Conservation (phyloP, 2,329 filamentous ascomycete genomes). For the Trichophyton simii region DNA sequence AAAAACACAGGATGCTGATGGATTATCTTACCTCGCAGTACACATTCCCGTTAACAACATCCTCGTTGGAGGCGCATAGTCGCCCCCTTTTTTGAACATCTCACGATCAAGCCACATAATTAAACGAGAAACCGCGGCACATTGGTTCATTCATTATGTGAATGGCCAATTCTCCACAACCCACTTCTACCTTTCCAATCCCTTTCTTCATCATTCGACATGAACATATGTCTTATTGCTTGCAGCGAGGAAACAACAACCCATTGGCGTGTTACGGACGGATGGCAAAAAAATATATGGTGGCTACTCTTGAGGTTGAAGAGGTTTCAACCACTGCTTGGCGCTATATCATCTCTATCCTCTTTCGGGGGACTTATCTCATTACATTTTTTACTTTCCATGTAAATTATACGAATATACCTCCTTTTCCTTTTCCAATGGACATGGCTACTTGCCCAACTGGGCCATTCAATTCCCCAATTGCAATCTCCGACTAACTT, state of each 20-base stretch:
- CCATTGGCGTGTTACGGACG: background rate
- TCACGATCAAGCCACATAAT: background rate
- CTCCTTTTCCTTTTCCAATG: background rate
- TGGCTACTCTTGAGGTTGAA: background rate
- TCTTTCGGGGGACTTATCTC: background rate
- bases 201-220: background rate
- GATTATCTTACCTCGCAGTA: conserved; percentile 21
- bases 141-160: background rate
- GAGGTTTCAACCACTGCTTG: background rate
- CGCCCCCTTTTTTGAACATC: background rate
- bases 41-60: conserved; percentile 42
- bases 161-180: background rate
- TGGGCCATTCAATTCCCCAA: background rate
- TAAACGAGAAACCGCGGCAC: background rate
- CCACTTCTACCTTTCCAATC: background rate
- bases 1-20: background rate
- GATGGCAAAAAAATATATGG: background rate
- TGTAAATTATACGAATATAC: conserved; percentile 3
- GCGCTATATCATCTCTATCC: background rate
- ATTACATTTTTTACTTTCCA: background rate
- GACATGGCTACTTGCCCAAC: background rate
- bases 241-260: background rate
- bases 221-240: background rate
- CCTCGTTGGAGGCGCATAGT: conserved; percentile 36
- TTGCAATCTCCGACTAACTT: background rate